A percentile compares a stretch with the other conserved stretches of the same genome.
These are phyloP conservation scores for Trichoderma guizhouense DNA, from an alignment of 2,329 filamentous ascomycete species.

Conservation along the genomic window DNA sequence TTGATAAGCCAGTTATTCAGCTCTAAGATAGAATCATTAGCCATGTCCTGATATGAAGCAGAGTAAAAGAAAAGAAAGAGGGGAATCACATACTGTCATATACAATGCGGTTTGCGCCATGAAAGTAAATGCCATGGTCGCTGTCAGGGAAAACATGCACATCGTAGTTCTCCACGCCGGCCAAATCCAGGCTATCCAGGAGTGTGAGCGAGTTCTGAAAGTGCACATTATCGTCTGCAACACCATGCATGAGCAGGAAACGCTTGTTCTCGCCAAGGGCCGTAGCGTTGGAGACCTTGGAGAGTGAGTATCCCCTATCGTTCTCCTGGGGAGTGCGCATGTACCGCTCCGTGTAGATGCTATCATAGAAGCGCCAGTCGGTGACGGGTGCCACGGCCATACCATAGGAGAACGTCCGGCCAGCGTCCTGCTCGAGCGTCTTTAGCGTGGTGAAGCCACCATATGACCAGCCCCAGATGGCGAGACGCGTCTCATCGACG, in stretches of 20 bases:
- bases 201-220: constrained; percentile 89
- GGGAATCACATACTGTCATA: constrained; percentile 71
- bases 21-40: constrained; percentile 45
- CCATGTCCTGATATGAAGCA: neutral
- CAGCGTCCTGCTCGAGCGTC: constrained; percentile 86
- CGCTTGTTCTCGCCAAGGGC: constrained; percentile 74
- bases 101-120: constrained; percentile 86
- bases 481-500: constrained; percentile 76
- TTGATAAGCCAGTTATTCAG: constrained; percentile 90
- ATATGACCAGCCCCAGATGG: constrained; percentile 98
- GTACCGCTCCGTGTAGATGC: constrained; percentile 91
- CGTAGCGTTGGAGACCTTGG: constrained; percentile 69
- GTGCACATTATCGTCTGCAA: constrained; percentile 97
- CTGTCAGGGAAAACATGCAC: constrained; percentile 95
- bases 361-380: constrained; percentile 95
- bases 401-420: constrained; percentile 88
- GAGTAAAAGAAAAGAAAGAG: neutral
- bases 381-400: constrained; percentile 99
- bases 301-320: constrained; percentile 67
- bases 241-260: constrained; percentile 93
- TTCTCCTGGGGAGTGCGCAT: constrained; percentile 95
- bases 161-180: constrained; percentile 86
- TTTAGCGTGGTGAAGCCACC: constrained; percentile 95
- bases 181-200: constrained; percentile 80
- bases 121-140: constrained; percentile 92